Conservation (phyloP, 1,284 basidiomycete species). For the Inonotus hispidus region DNA sequence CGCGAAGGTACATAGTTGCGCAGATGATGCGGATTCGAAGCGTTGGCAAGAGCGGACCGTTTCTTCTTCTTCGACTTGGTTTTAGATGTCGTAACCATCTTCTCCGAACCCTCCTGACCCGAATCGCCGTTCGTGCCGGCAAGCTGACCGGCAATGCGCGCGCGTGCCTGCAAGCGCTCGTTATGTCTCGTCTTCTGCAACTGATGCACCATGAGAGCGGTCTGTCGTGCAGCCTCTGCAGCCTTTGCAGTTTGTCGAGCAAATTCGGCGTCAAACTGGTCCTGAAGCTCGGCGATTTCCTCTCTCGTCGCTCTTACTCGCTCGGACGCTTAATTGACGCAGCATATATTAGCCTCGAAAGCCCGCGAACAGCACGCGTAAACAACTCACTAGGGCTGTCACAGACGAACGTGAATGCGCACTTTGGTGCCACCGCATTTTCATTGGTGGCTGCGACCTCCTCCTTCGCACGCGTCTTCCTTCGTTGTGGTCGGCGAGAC, state of each 20-base stretch:
- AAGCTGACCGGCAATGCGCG: slow-evolving; percentile 22
- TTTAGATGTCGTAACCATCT: slow-evolving; percentile 25
- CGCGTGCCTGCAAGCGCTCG: slow-evolving; percentile 35
- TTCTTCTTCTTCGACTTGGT: slow-evolving; percentile 79
- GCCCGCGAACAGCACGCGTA: slow-evolving; percentile 19
- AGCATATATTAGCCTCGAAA: slow-evolving; percentile 4
- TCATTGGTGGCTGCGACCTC: slow-evolving; percentile 3
- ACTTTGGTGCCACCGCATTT: slow-evolving; percentile 37
- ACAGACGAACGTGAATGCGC: slow-evolving; percentile 54
- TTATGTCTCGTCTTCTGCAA: slow-evolving; percentile 34
- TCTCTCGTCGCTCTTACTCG: slow-evolving; percentile 59
- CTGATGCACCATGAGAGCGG: slow-evolving; percentile 30
- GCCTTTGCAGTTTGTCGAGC: slow-evolving; percentile 58
- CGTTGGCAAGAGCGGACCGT: slow-evolving; percentile 77
- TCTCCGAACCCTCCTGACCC: slow-evolving; percentile 6
- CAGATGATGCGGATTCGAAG: slow-evolving; percentile 86
- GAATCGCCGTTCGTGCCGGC: slow-evolving; percentile 19
- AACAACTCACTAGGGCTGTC: slow-evolving; percentile 62
- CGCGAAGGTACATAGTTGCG: slow-evolving; percentile 83
- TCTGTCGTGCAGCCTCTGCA: slow-evolving; percentile 46
- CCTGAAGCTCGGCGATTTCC: slow-evolving; percentile 57
- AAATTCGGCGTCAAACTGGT: slow-evolving; percentile 66
- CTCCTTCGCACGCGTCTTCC: slow-evolving; percentile 29
- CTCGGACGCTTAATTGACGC: slow-evolving; percentile 50
- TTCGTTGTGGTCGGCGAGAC: slow-evolving; percentile 28